Base-by-base conservation (phyloP, 495 filamentous ascomycete genomes). In the Terfezia claveryi region DNA sequence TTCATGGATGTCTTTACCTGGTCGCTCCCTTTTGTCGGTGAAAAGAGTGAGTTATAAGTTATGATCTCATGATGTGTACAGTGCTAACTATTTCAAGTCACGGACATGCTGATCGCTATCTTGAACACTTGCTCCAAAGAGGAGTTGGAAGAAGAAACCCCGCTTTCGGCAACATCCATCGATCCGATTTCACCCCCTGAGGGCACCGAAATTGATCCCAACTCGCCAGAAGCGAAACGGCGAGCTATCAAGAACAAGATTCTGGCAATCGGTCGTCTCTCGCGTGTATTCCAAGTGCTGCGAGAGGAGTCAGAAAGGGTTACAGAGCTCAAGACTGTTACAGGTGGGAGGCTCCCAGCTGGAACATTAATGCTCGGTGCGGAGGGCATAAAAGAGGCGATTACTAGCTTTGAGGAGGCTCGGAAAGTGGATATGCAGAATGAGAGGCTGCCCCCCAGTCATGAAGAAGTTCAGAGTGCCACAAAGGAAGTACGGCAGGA, bases 1-100 rank as follows among this genome's bases (percentile, higher is more conserved):
- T 98, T 98, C 68, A 98, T 98, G 91, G 91, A 98, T 65, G 91
- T 98, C 52, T 95, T 98, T 69, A 98, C 91, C 44, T 98, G 91
- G 91, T 96, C 91, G 36, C 73, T 98, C 51, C 91, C 91, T 1
- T 98, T 98, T 71, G 91, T 98, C 49, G 92, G 91, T 58, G 91
- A 98, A 70, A 98, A 98, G 74, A 66, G 63, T 66, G 57, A 51
- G 63, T 60, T 32, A 32, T 32, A 7, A 4, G 27, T 7, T 17
- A 46, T 23, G 46, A 36, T 16, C 37, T 32, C 17, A 23, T 37
- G 46, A 36, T 4, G 27, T 4, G 27, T 32, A 14, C 10, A 20
- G 9, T 20, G 32, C 36, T 17, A 23, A 41, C 36, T 16, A 11
- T 17, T 10, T 23, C 32, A 56, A 66, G 63, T 98, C 62, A 96